Evolutionary conservation across 805 yeast genomes (phyloP).

Genomic region (Saccharomycopsis sp.): DNA sequence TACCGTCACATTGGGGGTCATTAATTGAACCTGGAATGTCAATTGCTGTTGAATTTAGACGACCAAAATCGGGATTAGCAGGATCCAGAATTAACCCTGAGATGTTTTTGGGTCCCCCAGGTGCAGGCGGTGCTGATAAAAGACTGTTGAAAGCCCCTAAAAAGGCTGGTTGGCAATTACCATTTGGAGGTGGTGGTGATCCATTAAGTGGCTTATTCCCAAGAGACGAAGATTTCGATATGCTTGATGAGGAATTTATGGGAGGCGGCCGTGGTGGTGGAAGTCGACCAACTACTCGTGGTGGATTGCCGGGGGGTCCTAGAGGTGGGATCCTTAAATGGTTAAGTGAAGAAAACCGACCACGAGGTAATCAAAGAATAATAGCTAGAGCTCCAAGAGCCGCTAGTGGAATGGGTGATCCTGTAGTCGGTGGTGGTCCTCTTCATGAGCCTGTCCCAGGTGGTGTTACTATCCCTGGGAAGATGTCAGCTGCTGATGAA

Average conservation of each 20-base stretch:
- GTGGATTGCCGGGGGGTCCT: conserved; percentile 23
- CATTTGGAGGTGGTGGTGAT: neutral
- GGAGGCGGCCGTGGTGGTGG: neutral
- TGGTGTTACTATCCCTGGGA: neutral
- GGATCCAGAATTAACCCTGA: no score
- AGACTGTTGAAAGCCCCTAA: no score
- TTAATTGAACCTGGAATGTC: conserved; percentile 15
- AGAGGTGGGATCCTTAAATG: conserved; percentile 22
- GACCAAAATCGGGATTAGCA: neutral
- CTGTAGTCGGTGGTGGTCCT: conserved; percentile 24
- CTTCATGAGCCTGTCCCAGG: neutral
- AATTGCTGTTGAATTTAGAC: conserved; percentile 12
- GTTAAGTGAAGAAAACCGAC: conserved; percentile 16
- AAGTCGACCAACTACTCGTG: neutral
- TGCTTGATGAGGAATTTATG: neutral
- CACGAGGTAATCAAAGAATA: no score
- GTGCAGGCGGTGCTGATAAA: no score
- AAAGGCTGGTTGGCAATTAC: neutral
- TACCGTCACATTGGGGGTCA: conserved; percentile 20
- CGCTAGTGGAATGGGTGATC: conserved; percentile 21
- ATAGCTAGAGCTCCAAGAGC: conserved; percentile 19
- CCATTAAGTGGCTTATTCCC: neutral
- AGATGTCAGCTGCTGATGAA: neutral
- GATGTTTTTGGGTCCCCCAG: neutral
- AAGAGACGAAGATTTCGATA: conserved; percentile 3